Conservation (phyloP, 352 stramenopile genomes). For the Phytophthora citrophthora region DNA sequence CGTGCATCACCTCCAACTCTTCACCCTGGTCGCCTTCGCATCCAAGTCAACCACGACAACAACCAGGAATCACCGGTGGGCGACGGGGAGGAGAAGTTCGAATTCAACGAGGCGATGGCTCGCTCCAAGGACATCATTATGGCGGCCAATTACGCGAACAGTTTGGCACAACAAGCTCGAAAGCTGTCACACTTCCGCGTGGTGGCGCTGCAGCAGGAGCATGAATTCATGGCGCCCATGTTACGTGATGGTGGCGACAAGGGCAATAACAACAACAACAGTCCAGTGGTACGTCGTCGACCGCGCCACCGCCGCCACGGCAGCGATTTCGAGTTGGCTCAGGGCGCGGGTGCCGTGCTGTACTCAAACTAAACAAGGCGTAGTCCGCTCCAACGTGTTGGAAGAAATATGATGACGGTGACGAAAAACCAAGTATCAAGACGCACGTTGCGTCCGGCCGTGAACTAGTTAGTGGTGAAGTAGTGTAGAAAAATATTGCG, state of each 20-base stretch:
- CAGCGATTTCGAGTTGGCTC: constrained; percentile 19
- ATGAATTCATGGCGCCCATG: constrained; percentile 46
- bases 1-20: constrained; percentile 16
- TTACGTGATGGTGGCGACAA: constrained; percentile 33
- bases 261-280: constrained; percentile 15
- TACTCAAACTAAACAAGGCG: constrained; percentile 32
- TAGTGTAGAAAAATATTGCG: constrained; percentile 40
- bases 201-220: constrained; percentile 66
- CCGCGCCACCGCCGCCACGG: constrained; percentile 29
- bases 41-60: constrained; percentile 27
- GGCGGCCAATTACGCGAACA: constrained; percentile 64
- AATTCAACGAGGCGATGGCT: constrained; percentile 58
- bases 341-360: constrained; percentile 26
- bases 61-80: constrained; percentile 12
- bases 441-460: constrained; percentile 18
- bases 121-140: constrained; percentile 68
- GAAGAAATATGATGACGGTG: constrained; percentile 31
- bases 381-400: constrained; percentile 16
- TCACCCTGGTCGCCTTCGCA: constrained; percentile 29
- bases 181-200: constrained; percentile 74
- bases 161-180: constrained; percentile 73
- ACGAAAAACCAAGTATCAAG: constrained; percentile 8
- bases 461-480: constrained; percentile 34
- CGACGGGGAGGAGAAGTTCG: constrained; percentile 19
- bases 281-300: constrained; percentile 29